These are phyloP conservation scores for Jaltomata sinuosa DNA, from an alignment of 257 asterid genomes.

Conservation along the genomic window DNA sequence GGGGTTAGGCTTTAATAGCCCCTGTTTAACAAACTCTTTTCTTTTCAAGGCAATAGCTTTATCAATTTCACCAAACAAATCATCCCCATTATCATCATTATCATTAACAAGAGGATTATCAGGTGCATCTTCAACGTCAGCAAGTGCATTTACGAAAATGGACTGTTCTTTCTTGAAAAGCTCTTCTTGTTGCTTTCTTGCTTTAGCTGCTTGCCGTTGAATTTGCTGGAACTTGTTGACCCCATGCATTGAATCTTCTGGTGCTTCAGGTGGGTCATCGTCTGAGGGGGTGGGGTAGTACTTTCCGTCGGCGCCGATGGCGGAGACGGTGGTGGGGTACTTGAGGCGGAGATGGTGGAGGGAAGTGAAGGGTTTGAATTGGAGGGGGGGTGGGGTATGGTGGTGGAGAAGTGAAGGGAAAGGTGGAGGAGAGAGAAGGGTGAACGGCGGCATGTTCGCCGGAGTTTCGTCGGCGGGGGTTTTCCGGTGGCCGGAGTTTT, in stretches of 20 bases:
- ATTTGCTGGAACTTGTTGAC: conserved; percentile 82
- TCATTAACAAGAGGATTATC: conserved; percentile 8
- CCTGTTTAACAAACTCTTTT: conserved; percentile 72
- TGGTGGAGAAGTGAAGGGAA: conserved; percentile 21
- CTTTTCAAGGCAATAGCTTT: conserved; percentile 83
- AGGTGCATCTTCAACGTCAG: conserved; percentile 54
- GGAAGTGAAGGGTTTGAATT: conserved; percentile 5
- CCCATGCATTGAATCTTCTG: conserved; percentile 97
- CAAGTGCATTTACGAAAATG: conserved; percentile 59
- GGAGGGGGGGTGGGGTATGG: conserved; percentile 31
- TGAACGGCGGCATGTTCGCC: conserved; percentile 7
- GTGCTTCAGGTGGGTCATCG: conserved; percentile 94
- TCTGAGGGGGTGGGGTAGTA: conserved; percentile 74
- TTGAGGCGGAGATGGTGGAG: conserved; percentile 17
- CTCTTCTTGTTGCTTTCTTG: conserved; percentile 61
- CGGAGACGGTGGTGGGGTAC: conserved; percentile 35
- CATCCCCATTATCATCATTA: conserved; percentile 53
- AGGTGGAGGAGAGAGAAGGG: not conserved
- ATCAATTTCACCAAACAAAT: conserved; percentile 88
- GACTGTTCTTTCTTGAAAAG: conserved; percentile 57
- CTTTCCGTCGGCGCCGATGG: conserved; percentile 74
- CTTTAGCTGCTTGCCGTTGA: conserved; percentile 70
- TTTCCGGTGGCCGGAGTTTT: not conserved
- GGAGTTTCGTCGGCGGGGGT: not conserved
- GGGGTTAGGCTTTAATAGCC: conserved; percentile 52